A percentile compares a stretch with the other conserved stretches of the same genome.
Conservation (phyloP, 768 basidiomycete genomes). For the Flagelloscypha sp. region DNA sequence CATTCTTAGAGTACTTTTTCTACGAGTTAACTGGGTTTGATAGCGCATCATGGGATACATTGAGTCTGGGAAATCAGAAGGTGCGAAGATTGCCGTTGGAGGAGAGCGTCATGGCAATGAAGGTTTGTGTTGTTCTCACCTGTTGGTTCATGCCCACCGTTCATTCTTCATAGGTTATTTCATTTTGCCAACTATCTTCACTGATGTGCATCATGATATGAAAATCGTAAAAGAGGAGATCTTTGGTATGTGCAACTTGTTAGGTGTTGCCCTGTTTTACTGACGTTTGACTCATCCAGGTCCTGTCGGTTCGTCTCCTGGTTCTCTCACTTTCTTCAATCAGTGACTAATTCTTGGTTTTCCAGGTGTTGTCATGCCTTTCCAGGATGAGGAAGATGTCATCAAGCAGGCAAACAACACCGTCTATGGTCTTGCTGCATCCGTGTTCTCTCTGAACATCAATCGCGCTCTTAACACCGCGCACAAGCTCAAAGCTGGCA, state of each 20-base stretch:
- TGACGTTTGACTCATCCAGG: too few relatives aligned
- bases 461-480: conserved; percentile 57
- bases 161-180: conserved; percentile 51
- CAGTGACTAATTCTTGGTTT: too few relatives aligned
- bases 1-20: neutral
- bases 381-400: conserved; percentile 57
- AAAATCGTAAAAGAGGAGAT: conserved; percentile 71
- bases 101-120: conserved; percentile 45
- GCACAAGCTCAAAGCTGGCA: conserved; percentile 60
- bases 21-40: neutral
- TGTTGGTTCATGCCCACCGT: too few relatives aligned
- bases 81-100: conserved; percentile 59
- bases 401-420: conserved; percentile 67
- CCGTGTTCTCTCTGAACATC: conserved; percentile 66
- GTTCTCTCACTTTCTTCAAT: too few relatives aligned
- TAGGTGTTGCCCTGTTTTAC: too few relatives aligned
- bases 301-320: too few relatives aligned
- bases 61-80: conserved; percentile 60
- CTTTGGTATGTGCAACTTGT: too few relatives aligned
- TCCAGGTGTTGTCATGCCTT: conserved; percentile 68
- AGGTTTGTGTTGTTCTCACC: too few relatives aligned
- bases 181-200: conserved; percentile 70
- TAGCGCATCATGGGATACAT: conserved; percentile 77
- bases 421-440: conserved; percentile 69
- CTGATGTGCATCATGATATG: conserved; percentile 58